A percentile compares a stretch with the other conserved stretches of the same genome.
phyloP scores from a whole-genome alignment of 2,329 filamentous ascomycete species.

The Hymenoscyphus linearis region DNA sequence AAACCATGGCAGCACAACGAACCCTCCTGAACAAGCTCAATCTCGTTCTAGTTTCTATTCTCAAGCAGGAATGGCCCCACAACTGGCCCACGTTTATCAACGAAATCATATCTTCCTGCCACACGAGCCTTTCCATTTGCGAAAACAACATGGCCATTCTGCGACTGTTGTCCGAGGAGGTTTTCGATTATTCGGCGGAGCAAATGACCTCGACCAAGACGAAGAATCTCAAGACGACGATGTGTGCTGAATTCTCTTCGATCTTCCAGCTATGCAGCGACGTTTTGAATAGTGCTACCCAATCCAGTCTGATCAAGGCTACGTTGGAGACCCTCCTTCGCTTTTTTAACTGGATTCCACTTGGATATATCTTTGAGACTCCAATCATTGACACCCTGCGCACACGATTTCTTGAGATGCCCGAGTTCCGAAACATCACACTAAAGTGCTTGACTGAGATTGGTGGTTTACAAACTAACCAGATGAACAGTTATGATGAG shows the following conservation, averaged over 20 bases:
- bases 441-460: slow-evolving; percentile 97
- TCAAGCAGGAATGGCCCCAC: slow-evolving; percentile 99
- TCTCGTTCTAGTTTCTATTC: slow-evolving; percentile 89
- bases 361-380: slow-evolving; percentile 98
- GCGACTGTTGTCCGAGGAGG: slow-evolving; percentile 90
- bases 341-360: slow-evolving; percentile 98
- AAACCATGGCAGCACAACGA: slow-evolving; percentile 76
- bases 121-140: slow-evolving; percentile 92
- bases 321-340: slow-evolving; percentile 91
- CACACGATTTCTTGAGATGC: slow-evolving; percentile 84
- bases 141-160: slow-evolving; percentile 99
- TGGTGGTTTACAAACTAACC: slow-evolving; percentile 82
- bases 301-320: slow-evolving; percentile 87
- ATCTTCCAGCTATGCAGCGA: slow-evolving; percentile 98
- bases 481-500: slow-evolving; percentile 76
- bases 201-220: slow-evolving; percentile 99
- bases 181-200: slow-evolving; percentile 97
- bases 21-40: slow-evolving; percentile 98
- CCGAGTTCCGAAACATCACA: slow-evolving; percentile 94
- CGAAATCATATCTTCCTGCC: slow-evolving; percentile 95
- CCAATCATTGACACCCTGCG: slow-evolving; percentile 91
- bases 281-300: slow-evolving; percentile 83
- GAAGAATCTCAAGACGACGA: slow-evolving; percentile 92
- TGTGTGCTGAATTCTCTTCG: slow-evolving; percentile 97
- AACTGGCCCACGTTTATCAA: slow-evolving; percentile 99